Percentiles rank a stretch among this genome's conserved stretches.
These are phyloP conservation scores for Fusarium newnesense DNA, from an alignment of 2,329 filamentous ascomycete genomes.

Conservation along the genomic window DNA sequence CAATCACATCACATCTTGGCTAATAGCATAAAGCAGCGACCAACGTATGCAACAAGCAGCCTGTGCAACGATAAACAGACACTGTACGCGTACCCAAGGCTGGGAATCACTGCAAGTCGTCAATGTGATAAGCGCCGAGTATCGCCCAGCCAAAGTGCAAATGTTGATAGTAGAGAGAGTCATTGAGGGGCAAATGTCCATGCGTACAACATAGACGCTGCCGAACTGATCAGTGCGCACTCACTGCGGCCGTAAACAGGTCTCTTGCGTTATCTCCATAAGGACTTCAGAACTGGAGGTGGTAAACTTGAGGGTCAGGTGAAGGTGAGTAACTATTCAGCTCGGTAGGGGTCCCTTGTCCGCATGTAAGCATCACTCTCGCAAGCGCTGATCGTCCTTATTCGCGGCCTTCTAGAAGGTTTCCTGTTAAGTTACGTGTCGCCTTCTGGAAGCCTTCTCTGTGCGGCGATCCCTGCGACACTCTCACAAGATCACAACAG, in stretches of 20 bases:
- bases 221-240: conserved; percentile 7
- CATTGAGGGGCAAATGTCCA: not conserved
- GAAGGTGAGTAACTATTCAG: not conserved
- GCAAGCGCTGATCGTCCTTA: not conserved
- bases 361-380: conserved; percentile 3
- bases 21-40: not conserved
- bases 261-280: not conserved
- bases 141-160: conserved; percentile 12
- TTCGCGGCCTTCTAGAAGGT: conserved; percentile 4
- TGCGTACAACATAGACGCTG: not conserved
- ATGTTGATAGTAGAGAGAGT: not conserved
- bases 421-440: conserved; percentile 7
- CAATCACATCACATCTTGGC: not conserved
- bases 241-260: not conserved
- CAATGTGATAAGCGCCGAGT: conserved; percentile 1
- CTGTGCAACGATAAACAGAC: not conserved
- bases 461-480: not conserved
- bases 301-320: conserved; percentile 15
- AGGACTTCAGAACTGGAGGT: not conserved
- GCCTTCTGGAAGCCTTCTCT: conserved; percentile 8
- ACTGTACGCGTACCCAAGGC: not conserved
- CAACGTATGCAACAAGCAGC: not conserved
- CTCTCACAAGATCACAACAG: conserved; percentile 1
- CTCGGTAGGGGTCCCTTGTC: not conserved
- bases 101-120: not conserved